Evolutionary conservation across 2,329 filamentous ascomycete species (phyloP).

Genomic region (Colletotrichum scovillei): DNA sequence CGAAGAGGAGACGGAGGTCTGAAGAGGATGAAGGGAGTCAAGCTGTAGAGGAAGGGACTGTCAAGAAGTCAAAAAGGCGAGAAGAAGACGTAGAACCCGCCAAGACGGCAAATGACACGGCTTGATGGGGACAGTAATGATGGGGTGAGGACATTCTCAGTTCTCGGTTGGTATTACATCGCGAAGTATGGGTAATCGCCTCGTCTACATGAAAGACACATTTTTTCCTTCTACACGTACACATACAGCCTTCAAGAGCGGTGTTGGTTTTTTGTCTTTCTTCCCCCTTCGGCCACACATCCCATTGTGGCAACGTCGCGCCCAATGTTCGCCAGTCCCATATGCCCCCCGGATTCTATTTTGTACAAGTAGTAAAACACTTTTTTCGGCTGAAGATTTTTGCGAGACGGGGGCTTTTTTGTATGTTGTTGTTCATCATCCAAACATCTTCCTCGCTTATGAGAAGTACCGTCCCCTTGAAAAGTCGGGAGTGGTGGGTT

Average conservation of each 20-base stretch:
- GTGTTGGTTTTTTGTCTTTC: conserved; percentile 22
- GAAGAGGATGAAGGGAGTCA: neutral
- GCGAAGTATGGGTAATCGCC: conserved; percentile 26
- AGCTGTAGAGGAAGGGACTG: neutral
- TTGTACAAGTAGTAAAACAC: conserved; percentile 38
- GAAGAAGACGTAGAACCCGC: neutral
- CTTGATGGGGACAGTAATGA: no score
- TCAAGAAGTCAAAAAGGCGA: neutral
- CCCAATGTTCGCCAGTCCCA: conserved; percentile 30
- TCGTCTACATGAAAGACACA: neutral
- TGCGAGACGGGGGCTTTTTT: conserved; percentile 14
- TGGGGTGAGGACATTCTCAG: conserved; percentile 7
- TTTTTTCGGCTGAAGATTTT: conserved; percentile 22
- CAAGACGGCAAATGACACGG: neutral
- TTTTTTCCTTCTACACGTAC: conserved; percentile 33
- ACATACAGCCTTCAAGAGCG: conserved; percentile 32
- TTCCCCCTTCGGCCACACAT: conserved; percentile 2
- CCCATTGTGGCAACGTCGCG: conserved; percentile 9
- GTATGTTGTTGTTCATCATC: conserved; percentile 1
- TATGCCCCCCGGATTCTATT: conserved; percentile 31
- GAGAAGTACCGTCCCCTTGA: neutral
- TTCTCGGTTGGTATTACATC: conserved; percentile 33
- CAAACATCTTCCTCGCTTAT: conserved; percentile 13
- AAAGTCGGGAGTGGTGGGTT: neutral
- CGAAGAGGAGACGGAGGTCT: neutral